Base-by-base conservation (phyloP, 495 filamentous ascomycete species). In the Aspergillus haitiensis region DNA sequence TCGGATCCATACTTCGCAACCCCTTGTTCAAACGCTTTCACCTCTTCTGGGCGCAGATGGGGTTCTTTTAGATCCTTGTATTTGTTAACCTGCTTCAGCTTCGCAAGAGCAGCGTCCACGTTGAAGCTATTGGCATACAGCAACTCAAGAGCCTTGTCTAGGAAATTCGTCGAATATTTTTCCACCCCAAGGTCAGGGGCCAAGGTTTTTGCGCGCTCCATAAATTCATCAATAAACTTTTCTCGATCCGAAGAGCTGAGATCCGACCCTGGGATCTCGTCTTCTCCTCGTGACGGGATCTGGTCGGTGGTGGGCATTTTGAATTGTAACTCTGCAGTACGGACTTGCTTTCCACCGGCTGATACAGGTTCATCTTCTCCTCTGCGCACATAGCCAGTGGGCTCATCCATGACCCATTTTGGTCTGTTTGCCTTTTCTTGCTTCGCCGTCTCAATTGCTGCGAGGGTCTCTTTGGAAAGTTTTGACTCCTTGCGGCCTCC, bases 1-100 rank as follows among this genome's bases (percentile, higher is more conserved):
- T 99, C 94, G 0, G 94, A 97, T 37, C 94, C 95, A 66, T 85
- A 95, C 65, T 93, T 97, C 8, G 86, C 79, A 10, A 99, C 92
- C 11, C 83, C 94, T 65, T 99, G 93, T 67, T 95, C 94, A 62
- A 98, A 99, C 58, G 86, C 86, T 67, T 93, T 93, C 44, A 90
- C 68, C 67, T 98, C 93, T 21, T 89, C 83, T 6, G 88, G 80
- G 34, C 75, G 88, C 48, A 96, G 72, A 58, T 91, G 86, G 6
- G 94, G 94, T 70, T 97, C 93, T 51, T 90, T 89, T 48, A 98
- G 85, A 59, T 89, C 88, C 58, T 86, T 85, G 67, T 86, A 86
- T 48, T 86, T 86, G 62, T 88, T 81, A 6, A 86, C 70, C 60
- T 81, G 83, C 59, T 81, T 76, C 15, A 99, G 72, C 48, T 85